Evolutionary conservation across 495 filamentous ascomycete species (phyloP), one percentile per base, ranked within the genome.

Genomic region (Hyaloscypha finlandica): DNA sequence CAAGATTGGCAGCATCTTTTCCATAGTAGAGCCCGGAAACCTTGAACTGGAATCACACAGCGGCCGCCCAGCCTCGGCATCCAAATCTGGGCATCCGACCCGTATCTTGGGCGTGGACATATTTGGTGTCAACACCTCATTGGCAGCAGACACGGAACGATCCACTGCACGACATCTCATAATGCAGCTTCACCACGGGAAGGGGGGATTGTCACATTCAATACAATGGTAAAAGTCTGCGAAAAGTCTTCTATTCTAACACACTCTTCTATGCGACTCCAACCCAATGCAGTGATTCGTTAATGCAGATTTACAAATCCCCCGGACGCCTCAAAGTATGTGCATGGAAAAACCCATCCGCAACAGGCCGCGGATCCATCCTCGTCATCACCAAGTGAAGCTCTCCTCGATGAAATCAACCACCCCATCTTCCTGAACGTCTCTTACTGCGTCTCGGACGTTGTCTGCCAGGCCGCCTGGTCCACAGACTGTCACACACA

Each of bases 401-500:
- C 86, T 88, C 77, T 98, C 93, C 77, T 97, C 92, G 42, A 92
- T 80, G 70, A 94, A 94, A 72, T 96, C 92, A 22, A 97, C 81
- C 62, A 87, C 88, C 42, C 83, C 81, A 52, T 73, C 64, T 54
- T 82, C 81, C 73, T 94, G 87, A 70, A 88, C 80, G 66, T 81
- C 84, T 54, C 93, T 82, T 54, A 91, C 88, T 16, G 92, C 90
- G 16, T 82, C 80, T 58, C 95, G 81, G 6, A 97, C 91, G 73
- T 96, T 92, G 74, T 97, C 94, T 30, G 88, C 89, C 70, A 98
- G 76, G 29, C 85, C 81, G 8, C 94, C 94, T 19, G 92, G 92
- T 19, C 94, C 94, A 68, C 94, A 97, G 19, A 96, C 91, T 30
- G 89, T 85, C 62, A 97, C 94, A n/a, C 85, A 89, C 89, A 97